Base-by-base conservation (phyloP, 2,329 filamentous ascomycete species). In the Aspergillus alliaceus region DNA sequence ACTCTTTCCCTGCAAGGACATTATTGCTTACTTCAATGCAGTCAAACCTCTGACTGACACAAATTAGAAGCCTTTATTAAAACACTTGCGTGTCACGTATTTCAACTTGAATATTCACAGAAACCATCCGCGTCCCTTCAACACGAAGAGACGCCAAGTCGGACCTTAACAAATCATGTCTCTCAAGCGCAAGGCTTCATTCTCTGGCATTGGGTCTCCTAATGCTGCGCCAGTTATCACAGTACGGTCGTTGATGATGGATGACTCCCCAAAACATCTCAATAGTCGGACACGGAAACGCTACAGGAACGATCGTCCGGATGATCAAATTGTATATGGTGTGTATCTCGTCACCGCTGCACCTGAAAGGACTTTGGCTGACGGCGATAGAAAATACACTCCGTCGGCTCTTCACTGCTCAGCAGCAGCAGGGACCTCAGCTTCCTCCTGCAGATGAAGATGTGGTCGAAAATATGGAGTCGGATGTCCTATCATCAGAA, bases 101-200 rank as follows among this genome's bases (percentile, higher is more conserved):
- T 44, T 14, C 20, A 32, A 15, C 12, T 32, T 34, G 32, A 31
- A 9, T 9, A 25, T n/a, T 44, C 15, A n/a, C 18, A 11, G 32
- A 44, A 27, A 46, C 7, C 31, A n/a, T 15, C 14, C 29, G 25
- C 44, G 42, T 35, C 34, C 20, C 14, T 51, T 34, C 11, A 22
- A n/a, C 3, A 14, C n/a, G n/a, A n/a, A n/a, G n/a, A n/a, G n/a
- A n/a, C n/a, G n/a, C 31, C 14, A 12, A 27, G 18, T 11, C 22
- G 20, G 25, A 48, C 9, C 34, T n/a, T 34, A 49, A 37, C 22
- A 18, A 24, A 57, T 42, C n/a, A 86, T 86, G 83, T 75, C 77
- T 22, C 73, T 82, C 69, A 86, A 86, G 70, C 83, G 84, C 67
- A 86, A 86, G 69, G 81, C 83, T 44, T 83, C 82, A 40, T 77